Evolutionary conservation across 208 protist species (phyloP), one percentile per base, ranked within the genome.

Genomic region (Wallacemonas sp.): DNA sequence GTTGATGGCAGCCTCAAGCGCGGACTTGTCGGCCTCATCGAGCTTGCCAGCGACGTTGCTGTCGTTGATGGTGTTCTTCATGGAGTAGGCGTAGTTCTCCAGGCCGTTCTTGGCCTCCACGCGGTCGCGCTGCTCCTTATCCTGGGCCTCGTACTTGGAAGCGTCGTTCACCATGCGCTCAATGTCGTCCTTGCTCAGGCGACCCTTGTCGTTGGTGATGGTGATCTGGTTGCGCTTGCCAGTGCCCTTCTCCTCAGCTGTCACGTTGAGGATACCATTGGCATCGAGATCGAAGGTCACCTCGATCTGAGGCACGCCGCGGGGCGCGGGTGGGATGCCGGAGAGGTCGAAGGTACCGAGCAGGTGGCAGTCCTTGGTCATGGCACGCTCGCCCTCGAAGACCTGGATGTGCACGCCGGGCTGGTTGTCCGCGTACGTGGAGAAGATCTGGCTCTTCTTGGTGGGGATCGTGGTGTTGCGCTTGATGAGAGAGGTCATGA

Each of bases 301-400:
- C 73, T 99, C 96, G 61, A 99, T 99, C 83, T 98, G 91, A 39
- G 96, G 93, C 44, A 97, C 82, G 55, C 96, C 96, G 41, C 96
- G 84, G 31, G 96, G 96, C 65, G 97, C 97, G 28, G 98, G 96
- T 22, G 98, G 95, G 62, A 99, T 99, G 62, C 87, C 94, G 36
- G 56, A 82, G 8, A 99, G 82, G 63, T 99, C 97, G 70, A 99
- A 99, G 73, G 97, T 98, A 53, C 98, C 98, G n/a, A 99, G 82
- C 0, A 97, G 64, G 65, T 98, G 86, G 86, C 98, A 99, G 84
- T 99, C 97, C 85, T 99, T 98, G 58, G 98, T 99, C 91, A 99
- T 97, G 26, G 91, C 61, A 46, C 98, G 92, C 85, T 99, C 98
- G 59, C 98, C 98, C 86, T 99, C 97, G 71, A 97, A 99, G 17